Base-by-base conservation (phyloP, 441 rosid genomes). In the Erodium texanum region DNA sequence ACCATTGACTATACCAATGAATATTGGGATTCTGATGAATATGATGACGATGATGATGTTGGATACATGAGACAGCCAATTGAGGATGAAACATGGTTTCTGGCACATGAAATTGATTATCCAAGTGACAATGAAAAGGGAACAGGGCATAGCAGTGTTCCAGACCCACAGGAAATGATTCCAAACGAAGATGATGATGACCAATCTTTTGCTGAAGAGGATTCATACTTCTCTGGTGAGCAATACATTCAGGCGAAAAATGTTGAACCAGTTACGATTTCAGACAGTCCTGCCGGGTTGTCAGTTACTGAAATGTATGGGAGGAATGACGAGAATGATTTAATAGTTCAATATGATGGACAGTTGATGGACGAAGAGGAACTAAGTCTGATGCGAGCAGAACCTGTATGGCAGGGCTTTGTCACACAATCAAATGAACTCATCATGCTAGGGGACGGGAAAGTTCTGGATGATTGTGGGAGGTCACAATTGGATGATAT, bases 21-120 rank as follows among this genome's bases (percentile, higher is more conserved):
- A 59, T 92, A 92, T 79, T 94, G 99, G 99, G 99, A 94, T 77
- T 94, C 99, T 61, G 99, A 94, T 63, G 98, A 90, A 75, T 94
- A 94, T 76, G 99, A 94, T 4, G 97, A 94, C 3, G 96, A 94
- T 22, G 98, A 92, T 23, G 99, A 94, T 77, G 89, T 88, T 82
- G 99, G 99, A 27, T 94, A 94, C 81, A 86, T 80, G 84, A 89
- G 99, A 80, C 99, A 92, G 66, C 96, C 99, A 24, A 92, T 94
- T 41, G 98, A 89, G 77, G 99, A 92, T 69, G 99, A 94, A 78
- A 75, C 94, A 45, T 94, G 97, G 98, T 94, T 94, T 86, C 86
- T 92, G 74, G 89, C 97, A 34, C 96, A 94, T 84, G 99, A 94
- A 83, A 86, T 94, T 82, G 99, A 94, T 76, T 94, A 89, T 73